These are phyloP conservation scores for Lathyrus sativus DNA, from an alignment of 306 rosid species.

Conservation along the genomic window DNA sequence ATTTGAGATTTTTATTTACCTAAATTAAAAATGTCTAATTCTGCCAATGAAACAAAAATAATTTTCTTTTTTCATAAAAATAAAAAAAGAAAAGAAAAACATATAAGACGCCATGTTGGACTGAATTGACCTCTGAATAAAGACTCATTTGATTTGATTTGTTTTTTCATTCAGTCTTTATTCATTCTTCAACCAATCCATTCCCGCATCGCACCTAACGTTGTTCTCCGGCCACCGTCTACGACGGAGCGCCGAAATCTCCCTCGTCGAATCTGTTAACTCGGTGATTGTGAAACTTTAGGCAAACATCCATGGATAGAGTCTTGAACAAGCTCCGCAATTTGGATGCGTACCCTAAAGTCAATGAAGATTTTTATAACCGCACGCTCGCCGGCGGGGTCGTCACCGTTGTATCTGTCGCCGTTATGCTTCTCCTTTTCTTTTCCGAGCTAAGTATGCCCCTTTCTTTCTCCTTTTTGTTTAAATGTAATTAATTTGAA, in stretches of 20 bases:
- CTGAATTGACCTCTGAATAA: conserved; percentile 43
- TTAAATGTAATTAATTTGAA: conserved; percentile 11
- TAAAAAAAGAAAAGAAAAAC: background rate
- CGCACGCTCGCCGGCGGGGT: conserved; percentile 91
- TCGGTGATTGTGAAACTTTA: conserved; percentile 33
- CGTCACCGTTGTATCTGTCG: conserved; percentile 72
- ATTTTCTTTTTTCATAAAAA: background rate
- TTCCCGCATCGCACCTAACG: background rate
- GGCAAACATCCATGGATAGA: conserved; percentile 56
- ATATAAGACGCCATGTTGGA: conserved; percentile 43
- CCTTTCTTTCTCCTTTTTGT: background rate
- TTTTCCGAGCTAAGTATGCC: conserved; percentile 83
- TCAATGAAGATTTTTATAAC: conserved; percentile 84
- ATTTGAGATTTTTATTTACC: conserved; percentile 6
- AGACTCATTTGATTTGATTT: background rate
- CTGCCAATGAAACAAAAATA: background rate
- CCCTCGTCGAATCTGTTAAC: background rate
- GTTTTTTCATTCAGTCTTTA: conserved; percentile 30
- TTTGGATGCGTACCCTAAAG: conserved; percentile 91
- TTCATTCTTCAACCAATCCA: conserved; percentile 41
- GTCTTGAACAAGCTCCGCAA: conserved; percentile 73
- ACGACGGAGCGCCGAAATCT: conserved; percentile 34
- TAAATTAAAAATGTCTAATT: conserved; percentile 27
- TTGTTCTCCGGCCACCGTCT: conserved; percentile 46
- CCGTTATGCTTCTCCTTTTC: conserved; percentile 73